Conservation (phyloP, 2,329 filamentous ascomycete genomes). For the Exophiala alcalophila region DNA sequence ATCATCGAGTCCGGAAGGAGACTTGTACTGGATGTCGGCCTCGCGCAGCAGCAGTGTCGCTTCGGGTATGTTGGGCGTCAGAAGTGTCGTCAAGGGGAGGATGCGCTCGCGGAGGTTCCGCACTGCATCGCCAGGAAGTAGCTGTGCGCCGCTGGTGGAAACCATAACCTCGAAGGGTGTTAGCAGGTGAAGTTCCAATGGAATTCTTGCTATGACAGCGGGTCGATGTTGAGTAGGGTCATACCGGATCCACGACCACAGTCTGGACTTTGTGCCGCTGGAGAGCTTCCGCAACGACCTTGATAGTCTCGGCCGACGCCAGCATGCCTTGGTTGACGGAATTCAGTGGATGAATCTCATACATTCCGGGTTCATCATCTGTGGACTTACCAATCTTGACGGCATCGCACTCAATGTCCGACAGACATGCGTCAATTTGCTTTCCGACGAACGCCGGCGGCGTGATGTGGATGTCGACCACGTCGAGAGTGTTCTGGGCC, state of each 20-base stretch:
- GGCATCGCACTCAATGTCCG: conserved; percentile 82
- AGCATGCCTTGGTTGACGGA: conserved; percentile 67
- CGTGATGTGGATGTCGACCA: conserved; percentile 74
- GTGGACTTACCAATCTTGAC: conserved; percentile 74
- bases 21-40: conserved; percentile 33
- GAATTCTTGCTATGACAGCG: conserved; percentile 4
- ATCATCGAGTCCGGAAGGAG: conserved; percentile 53
- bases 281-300: conserved; percentile 64
- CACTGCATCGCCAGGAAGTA: conserved; percentile 45
- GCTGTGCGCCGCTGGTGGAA: conserved; percentile 47
- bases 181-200: no score
- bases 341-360: conserved; percentile 1
- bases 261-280: conserved; percentile 45
- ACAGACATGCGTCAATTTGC: conserved; percentile 80
- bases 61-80: conserved; percentile 51
- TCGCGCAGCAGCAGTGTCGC: conserved; percentile 45
- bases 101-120: conserved; percentile 40
- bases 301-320: conserved; percentile 67
- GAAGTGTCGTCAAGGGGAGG: conserved; percentile 44
- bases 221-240: conserved; percentile 22
- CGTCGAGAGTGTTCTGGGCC: conserved; percentile 88
- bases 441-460: conserved; percentile 76
- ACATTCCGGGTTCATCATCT: neutral
- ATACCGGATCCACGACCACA: conserved; percentile 72
- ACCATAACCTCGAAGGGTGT: conserved; percentile 74